A percentile compares a stretch with the other conserved stretches of the same genome.
These are phyloP conservation scores for Pichia sp. DNA, from an alignment of 1,139 yeast genomes.

Conservation along the genomic window DNA sequence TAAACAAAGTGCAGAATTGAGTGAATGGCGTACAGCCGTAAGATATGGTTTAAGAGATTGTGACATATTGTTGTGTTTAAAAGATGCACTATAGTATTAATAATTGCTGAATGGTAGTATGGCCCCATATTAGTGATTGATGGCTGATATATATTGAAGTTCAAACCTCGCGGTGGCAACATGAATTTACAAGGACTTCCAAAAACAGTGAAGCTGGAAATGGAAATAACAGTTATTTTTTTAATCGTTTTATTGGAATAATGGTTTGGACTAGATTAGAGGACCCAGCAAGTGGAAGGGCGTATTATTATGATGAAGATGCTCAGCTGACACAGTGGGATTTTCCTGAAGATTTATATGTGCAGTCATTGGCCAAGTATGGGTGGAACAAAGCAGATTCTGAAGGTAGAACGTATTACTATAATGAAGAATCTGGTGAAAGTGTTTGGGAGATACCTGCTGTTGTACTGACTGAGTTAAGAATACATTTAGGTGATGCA, in stretches of 20 bases:
- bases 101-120: neutral
- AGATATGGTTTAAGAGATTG: slow-evolving; percentile 95
- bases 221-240: neutral
- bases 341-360: slow-evolving; percentile 49
- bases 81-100: neutral
- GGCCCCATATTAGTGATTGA: neutral
- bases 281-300: slow-evolving; percentile 56
- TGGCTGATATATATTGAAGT: neutral
- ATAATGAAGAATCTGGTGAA: slow-evolving; percentile 55
- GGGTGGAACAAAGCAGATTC: slow-evolving; percentile 64
- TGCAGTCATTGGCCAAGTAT: slow-evolving; percentile 31
- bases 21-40: slow-evolving; percentile 87
- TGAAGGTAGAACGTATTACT: slow-evolving; percentile 63
- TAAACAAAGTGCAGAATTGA: slow-evolving; percentile 91
- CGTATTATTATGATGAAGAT: slow-evolving; percentile 60
- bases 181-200: neutral
- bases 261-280: slow-evolving; percentile 56
- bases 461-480: slow-evolving; percentile 27
- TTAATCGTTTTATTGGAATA: neutral
- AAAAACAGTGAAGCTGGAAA: neutral
- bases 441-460: slow-evolving; percentile 79
- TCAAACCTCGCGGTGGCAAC: neutral
- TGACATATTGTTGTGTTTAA: slow-evolving; percentile 35
- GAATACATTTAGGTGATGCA: slow-evolving; percentile 2
- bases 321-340: slow-evolving; percentile 81